Base-by-base conservation (phyloP, 805 yeast species). In the Wickerhamomyces bisporus region DNA sequence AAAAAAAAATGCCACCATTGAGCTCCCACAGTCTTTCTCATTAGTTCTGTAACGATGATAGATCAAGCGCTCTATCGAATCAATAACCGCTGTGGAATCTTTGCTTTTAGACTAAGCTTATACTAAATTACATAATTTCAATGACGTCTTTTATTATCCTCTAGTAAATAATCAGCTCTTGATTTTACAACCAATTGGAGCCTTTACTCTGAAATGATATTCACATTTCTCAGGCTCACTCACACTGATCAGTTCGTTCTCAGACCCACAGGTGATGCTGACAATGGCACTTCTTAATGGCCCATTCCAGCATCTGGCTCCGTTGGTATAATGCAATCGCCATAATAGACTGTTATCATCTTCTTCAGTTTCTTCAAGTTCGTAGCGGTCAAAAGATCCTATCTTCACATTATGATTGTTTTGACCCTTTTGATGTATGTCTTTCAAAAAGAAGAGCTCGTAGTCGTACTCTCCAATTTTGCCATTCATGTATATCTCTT, bases 291-390 rank as follows among this genome's bases (percentile, higher is more conserved):
- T 73, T 58, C 98, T 76, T 21, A 65, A 58, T 5, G 97, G 97
- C 0, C 98, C 98, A 57, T 88, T 86, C 96, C 98, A 91, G 61
- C 98, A 93, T 53, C 70, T 74, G 30, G 78, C 79, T 16, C 98
- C 98, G 15, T 66, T 54, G 4, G 59, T 65, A 54, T 68, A 93
- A 23, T 53, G 49, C 23, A 75, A 44, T 16, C 44, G 46, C 32
- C 68, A 38, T 24, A 64, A 63, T 30, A 57, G 62, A 29, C 55
- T 57, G 5, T 49, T 61, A 34, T 50, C 58, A 36, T 44, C 24
- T 21, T 10, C 24, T 21, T 21, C 62, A 43, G 50, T 40, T 14
- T 62, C 60, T 4, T 57, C 62, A 6, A 50, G 49, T 10, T 48
- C 44, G 30, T 55, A 54, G 15, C 43, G 35, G 20, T 47, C 47